Evolutionary conservation across 495 filamentous ascomycete species (phyloP), one percentile per base, ranked within the genome.

Genomic region (Hypomontagnella submonticulosa): DNA sequence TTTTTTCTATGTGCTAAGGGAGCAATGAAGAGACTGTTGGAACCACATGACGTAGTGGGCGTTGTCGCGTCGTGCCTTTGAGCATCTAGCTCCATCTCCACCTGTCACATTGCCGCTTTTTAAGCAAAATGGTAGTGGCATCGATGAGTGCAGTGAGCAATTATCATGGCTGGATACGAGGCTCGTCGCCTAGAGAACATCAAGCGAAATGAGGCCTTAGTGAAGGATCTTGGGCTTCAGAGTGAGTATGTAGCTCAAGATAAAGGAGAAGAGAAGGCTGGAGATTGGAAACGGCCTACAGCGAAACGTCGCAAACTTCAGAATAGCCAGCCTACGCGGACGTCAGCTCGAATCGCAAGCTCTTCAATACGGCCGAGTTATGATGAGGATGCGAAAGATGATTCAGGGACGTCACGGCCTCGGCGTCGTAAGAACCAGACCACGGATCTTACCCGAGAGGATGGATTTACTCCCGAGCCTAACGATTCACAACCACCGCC

Each of bases 101-200:
- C 23, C 3, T 6, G 23, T 27, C 23, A 27, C 23, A 27, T 27
- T 27, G 3, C 23, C 6, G 2, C 6, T 27, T 27, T 6, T 27
- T 27, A 27, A 27, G 23, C 6, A 27, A 51, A 51, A 51, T 18
- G 15, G 32, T 2, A 10, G 10, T 36, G 10, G 11, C 11, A 12
- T 9, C 4, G 7, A 12, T 20, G 34, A 8, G 13, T n/a, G n/a
- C n/a, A n/a, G n/a, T 37, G 9, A 11, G 48, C 4, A 9, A 19
- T 13, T 12, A 52, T 11, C 51, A 67, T 67, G 64, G 40, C 52
- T 32, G 51, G 15, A 47, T 67, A 67, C 8, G 64, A 67, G 54
- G 58, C 64, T 38, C 64, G 81, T 40, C 81, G 85, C 0, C 75
- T 80, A 3, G 81, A 81, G 48, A 87, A 88, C 62, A 86, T 86